A percentile compares a stretch with the other conserved stretches of the same genome.
Evolutionary conservation across 164 flowering plant species (phyloP).

Genomic region (Platanus orientalis): DNA sequence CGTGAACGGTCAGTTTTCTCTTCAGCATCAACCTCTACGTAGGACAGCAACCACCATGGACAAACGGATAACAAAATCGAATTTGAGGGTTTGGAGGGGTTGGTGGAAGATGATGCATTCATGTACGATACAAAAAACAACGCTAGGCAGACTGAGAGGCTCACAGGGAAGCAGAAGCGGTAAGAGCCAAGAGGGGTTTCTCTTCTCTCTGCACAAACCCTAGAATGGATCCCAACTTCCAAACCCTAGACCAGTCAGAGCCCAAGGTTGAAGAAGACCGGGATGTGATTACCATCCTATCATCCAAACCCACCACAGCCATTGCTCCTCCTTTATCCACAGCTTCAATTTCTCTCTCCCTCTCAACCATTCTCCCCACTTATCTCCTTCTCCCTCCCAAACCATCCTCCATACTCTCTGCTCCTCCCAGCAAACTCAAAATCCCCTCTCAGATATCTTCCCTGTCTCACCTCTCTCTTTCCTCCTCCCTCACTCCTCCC

Average conservation of each 20-base stretch:
- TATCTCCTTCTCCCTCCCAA: slow-evolving; percentile 39
- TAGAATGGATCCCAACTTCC: slow-evolving; percentile 38
- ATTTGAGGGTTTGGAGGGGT: too few relatives aligned
- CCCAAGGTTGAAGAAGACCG: slow-evolving; percentile 28
- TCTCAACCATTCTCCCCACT: slow-evolving; percentile 44
- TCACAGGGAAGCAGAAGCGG: too few relatives aligned
- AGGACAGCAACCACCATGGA: too few relatives aligned
- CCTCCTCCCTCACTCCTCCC: slow-evolving; percentile 31
- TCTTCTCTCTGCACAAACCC: neutral
- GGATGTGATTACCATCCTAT: slow-evolving; percentile 20
- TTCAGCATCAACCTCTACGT: too few relatives aligned
- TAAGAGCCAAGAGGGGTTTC: too few relatives aligned
- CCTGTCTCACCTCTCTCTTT: slow-evolving; percentile 40
- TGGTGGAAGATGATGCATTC: too few relatives aligned
- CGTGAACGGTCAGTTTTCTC: too few relatives aligned
- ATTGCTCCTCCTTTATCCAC: slow-evolving; percentile 17
- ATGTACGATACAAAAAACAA: too few relatives aligned
- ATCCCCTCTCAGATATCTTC: slow-evolving; percentile 64
- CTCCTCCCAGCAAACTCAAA: slow-evolving; percentile 39
- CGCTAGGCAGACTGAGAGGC: too few relatives aligned
- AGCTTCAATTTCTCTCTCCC: slow-evolving; percentile 61
- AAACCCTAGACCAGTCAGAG: slow-evolving; percentile 30
- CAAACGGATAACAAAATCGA: too few relatives aligned
- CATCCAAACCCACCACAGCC: slow-evolving; percentile 1
- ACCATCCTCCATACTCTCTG: slow-evolving; percentile 19